Percentiles rank a stretch among this genome's conserved stretches.
Evolutionary conservation across 345 rosid genomes (phyloP).

Genomic region (Noccaea bulbosa): DNA sequence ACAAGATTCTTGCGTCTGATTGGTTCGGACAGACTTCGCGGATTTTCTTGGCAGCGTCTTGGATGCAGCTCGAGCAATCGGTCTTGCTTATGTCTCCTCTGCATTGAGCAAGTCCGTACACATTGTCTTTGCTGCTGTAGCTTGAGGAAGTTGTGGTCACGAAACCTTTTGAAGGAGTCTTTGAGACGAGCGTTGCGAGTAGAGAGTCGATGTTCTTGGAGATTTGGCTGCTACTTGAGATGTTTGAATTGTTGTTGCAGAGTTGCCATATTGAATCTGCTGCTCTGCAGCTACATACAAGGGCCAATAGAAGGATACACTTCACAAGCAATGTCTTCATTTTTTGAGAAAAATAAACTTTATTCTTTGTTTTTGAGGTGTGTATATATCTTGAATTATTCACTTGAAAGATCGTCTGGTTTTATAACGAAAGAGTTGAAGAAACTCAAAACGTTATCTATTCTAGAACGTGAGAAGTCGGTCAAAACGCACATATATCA

Average conservation of each 20-base stretch:
- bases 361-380: constrained; percentile 16
- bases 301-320: constrained; percentile 39
- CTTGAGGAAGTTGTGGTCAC: constrained; percentile 47
- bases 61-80: constrained; percentile 62
- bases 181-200: constrained; percentile 48
- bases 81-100: constrained; percentile 64
- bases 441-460: constrained; percentile 7
- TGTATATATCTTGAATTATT: not conserved
- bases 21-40: constrained; percentile 57
- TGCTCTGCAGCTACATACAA: constrained; percentile 43
- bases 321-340: constrained; percentile 32
- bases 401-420: not conserved
- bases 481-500: constrained; percentile 31
- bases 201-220: constrained; percentile 53
- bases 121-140: constrained; percentile 42
- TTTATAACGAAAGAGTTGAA: constrained; percentile 16
- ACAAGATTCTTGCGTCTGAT: constrained; percentile 68
- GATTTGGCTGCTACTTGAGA: constrained; percentile 42
- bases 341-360: not conserved
- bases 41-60: constrained; percentile 64
- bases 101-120: constrained; percentile 82
- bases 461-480: constrained; percentile 31
- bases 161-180: constrained; percentile 52
- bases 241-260: constrained; percentile 49
- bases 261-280: constrained; percentile 60